Percentiles rank a stretch among this genome's conserved stretches.
Evolutionary conservation across 2,329 filamentous ascomycete species (phyloP).

Genomic region (Cercospora zeina): DNA sequence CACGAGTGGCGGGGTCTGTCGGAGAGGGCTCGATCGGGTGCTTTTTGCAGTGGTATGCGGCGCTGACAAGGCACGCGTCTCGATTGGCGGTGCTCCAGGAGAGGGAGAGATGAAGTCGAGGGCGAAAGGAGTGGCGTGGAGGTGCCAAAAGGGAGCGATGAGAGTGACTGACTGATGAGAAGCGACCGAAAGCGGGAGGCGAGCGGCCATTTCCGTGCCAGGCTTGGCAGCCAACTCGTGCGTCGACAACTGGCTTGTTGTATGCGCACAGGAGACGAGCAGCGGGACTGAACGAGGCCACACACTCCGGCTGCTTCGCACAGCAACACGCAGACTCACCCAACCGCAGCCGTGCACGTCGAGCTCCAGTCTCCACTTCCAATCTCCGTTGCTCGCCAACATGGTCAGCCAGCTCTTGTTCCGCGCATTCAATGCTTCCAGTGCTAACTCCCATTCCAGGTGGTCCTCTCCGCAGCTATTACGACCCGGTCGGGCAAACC

Average conservation of each 20-base stretch:
- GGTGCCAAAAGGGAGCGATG: not conserved
- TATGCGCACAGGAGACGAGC: constrained; percentile 1
- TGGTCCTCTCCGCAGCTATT: constrained; percentile 97
- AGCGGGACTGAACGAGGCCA: not conserved
- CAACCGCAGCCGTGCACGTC: not conserved
- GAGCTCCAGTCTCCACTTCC: not conserved
- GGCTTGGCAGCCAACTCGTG: not conserved
- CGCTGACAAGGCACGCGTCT: not conserved
- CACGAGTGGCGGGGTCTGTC: not conserved
- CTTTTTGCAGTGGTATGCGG: not conserved
- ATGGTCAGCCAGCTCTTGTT: not conserved
- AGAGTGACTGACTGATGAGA: not conserved
- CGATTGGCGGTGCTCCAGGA: not conserved
- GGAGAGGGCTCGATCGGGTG: not conserved
- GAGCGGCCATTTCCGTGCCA: not conserved
- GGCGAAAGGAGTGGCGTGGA: constrained; percentile 2
- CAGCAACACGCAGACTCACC: not conserved
- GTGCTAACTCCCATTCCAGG: constrained; percentile 55
- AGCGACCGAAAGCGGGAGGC: constrained; percentile 4
- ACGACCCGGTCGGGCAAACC: constrained; percentile 98
- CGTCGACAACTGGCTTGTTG: constrained; percentile 15
- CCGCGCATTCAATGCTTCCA: not conserved
- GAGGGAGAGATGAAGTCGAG: not conserved
- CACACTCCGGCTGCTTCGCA: not conserved
- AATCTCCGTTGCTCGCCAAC: not conserved